Evolutionary conservation across 805 yeast genomes (phyloP), one percentile per base, ranked within the genome.

Genomic region (Wickerhamiella musiphila): DNA sequence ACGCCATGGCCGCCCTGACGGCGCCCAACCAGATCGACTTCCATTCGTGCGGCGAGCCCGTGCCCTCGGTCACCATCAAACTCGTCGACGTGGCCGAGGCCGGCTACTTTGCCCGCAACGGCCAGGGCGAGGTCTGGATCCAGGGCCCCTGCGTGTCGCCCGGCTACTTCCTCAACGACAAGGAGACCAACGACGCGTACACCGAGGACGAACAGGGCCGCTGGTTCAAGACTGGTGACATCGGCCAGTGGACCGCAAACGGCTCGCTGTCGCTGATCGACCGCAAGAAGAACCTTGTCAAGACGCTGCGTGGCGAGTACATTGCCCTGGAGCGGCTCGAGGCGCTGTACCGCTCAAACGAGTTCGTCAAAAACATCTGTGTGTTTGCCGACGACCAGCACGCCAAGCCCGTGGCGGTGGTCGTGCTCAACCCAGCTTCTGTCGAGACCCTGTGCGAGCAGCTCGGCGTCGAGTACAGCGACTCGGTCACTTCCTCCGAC

Each of bases 161-260:
- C 18, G 83, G 78, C 48, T 90, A 90, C 59, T 90, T 66, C 62
- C 69, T 73, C 55, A 84, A 86, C 55, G 73, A 70, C 37, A 63
- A 71, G 51, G 96, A 84, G 58, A 86, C 94, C 13, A 55, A 61
- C 29, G 70, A 56, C 13, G 79, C 92, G 1, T 72, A 78, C 48
- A 65, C 72, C 33, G 78, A 76, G 38, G 84, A 78, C 46, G 92
- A 84, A 16, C n/a, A n/a, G n/a, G n/a, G n/a, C n/a, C n/a, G n/a
- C n/a, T 90, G 95, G 95, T 90, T 90, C 64, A 67, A 63, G 52
- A 90, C 96, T 21, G 98, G 98, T 56, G 98, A 90, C 56, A 82
- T 90, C 56, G 94, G 86, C 51, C 83, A 81, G 62, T 82, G 94
- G 93, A 67, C 84, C 26, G 38, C 70, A 18, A 66, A 63, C 42